phyloP scores from a whole-genome alignment of 345 rosid species.

The Hibiscus tridactylites region DNA sequence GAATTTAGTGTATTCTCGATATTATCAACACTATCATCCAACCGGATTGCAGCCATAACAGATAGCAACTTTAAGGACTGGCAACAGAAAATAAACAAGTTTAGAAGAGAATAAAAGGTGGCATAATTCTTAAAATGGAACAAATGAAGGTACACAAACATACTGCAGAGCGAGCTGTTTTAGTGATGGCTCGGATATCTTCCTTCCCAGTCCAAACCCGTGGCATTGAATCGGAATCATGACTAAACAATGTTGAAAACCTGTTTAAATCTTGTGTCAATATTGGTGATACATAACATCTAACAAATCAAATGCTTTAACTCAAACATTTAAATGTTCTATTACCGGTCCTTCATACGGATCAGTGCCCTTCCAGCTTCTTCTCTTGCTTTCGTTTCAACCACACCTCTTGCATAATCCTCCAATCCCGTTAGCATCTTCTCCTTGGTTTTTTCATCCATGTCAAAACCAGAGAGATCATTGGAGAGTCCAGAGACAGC shows the following conservation, averaged over 20 bases:
- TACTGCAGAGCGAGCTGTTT: conserved; percentile 88
- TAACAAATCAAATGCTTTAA: conserved; percentile 13
- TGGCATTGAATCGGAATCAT: conserved; percentile 96
- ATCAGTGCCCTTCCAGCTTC: conserved; percentile 82
- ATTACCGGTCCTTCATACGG: conserved; percentile 91
- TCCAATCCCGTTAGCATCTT: conserved; percentile 52
- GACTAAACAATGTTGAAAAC: conserved; percentile 82
- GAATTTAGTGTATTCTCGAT: conserved; percentile 55
- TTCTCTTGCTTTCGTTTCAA: conserved; percentile 83
- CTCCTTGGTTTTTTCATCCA: conserved; percentile 53
- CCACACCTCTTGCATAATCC: conserved; percentile 61
- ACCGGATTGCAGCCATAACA: conserved; percentile 74
- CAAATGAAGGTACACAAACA: conserved; percentile 13
- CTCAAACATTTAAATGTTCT: conserved; percentile 12
- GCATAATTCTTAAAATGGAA: not conserved
- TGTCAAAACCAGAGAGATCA: conserved; percentile 68
- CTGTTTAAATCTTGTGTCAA: conserved; percentile 33
- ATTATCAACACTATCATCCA: conserved; percentile 66
- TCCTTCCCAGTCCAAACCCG: conserved; percentile 98
- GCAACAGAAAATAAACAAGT: conserved; percentile 6
- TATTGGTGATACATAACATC: conserved; percentile 3
- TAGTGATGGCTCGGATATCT: conserved; percentile 89
- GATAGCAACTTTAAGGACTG: conserved; percentile 93
- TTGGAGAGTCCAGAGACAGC: conserved; percentile 59
- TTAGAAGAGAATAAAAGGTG: conserved; percentile 9